Evolutionary conservation across 331 rosid genomes (phyloP).

Genomic region (Pyrus hybrid): DNA sequence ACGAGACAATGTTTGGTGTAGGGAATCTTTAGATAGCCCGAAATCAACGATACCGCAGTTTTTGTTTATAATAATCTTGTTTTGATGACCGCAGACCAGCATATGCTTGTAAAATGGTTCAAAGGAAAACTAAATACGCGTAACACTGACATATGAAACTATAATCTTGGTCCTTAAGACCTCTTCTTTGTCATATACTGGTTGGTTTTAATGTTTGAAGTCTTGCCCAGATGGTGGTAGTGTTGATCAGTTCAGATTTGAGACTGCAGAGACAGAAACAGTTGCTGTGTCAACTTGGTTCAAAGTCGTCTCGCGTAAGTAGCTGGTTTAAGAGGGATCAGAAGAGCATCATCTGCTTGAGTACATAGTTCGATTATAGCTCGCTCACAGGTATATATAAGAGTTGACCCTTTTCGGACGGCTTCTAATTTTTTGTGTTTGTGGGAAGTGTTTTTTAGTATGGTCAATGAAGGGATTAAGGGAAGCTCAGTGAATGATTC

Average conservation of each 20-base stretch:
- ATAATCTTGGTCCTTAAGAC: not conserved
- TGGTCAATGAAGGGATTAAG: conserved; percentile 8
- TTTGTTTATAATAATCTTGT: not conserved
- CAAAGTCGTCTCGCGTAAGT: not conserved
- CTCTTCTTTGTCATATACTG: conserved; percentile 5
- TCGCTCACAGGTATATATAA: not conserved
- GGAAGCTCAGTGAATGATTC: conserved; percentile 19
- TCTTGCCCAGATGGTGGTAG: not conserved
- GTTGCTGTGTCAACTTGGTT: not conserved
- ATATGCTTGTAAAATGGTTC: conserved; percentile 1
- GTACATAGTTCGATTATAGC: not conserved
- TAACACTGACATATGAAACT: conserved; percentile 1
- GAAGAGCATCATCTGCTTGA: not conserved
- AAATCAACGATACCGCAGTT: conserved; percentile 38
- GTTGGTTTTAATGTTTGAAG: conserved; percentile 10
- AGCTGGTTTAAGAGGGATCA: not conserved
- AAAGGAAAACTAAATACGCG: not conserved
- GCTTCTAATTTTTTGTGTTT: conserved; percentile 5
- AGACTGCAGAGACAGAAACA: not conserved
- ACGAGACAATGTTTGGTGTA: conserved; percentile 40
- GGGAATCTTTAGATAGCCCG: conserved; percentile 38
- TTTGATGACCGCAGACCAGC: conserved; percentile 17
- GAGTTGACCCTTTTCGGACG: not conserved
- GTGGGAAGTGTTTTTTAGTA: conserved; percentile 5
- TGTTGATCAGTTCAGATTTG: not conserved